phyloP scores from a whole-genome alignment of 2,329 filamentous ascomycete genomes.

The Colletotrichum paranaense region DNA sequence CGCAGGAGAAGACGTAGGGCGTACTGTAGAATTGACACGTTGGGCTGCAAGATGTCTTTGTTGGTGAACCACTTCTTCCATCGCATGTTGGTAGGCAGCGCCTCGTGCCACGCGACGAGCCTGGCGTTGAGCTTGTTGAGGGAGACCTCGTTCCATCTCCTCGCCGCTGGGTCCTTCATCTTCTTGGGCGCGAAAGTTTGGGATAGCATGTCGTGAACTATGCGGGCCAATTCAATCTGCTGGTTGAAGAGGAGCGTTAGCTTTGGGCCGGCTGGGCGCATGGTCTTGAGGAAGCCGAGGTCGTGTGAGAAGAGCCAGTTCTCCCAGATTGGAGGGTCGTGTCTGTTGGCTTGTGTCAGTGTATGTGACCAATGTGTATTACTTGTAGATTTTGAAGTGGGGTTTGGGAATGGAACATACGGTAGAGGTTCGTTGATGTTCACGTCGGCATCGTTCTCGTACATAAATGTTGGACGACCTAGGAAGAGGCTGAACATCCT shows the following conservation, averaged over 20 bases:
- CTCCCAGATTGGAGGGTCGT: slow-evolving; percentile 18
- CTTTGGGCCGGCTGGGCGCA: slow-evolving; percentile 37
- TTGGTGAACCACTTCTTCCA: slow-evolving; percentile 29
- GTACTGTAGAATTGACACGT: slow-evolving; percentile 16
- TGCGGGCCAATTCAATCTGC: slow-evolving; percentile 37
- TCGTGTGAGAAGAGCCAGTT: slow-evolving; percentile 31
- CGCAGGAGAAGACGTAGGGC: background rate
- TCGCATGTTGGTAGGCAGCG: slow-evolving; percentile 13
- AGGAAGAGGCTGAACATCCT: slow-evolving; percentile 37
- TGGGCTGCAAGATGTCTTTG: slow-evolving; percentile 21
- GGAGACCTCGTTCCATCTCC: slow-evolving; percentile 10
- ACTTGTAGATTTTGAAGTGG: too few relatives aligned
- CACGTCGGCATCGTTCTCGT: slow-evolving; percentile 34
- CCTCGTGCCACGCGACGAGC: slow-evolving; percentile 23
- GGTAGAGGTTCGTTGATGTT: slow-evolving; percentile 9
- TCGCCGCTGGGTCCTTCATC: background rate
- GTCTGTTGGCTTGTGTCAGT: background rate
- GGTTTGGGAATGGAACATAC: background rate
- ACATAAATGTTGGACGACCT: slow-evolving; percentile 34
- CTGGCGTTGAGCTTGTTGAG: slow-evolving; percentile 15
- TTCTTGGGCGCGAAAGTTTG: slow-evolving; percentile 11
- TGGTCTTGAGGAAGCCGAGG: slow-evolving; percentile 35
- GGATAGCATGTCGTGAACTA: slow-evolving; percentile 39
- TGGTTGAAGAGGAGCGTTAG: slow-evolving; percentile 37
- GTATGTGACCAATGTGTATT: too few relatives aligned